Base-by-base conservation (phyloP, 1,284 basidiomycete genomes). In the Grifola frondosa region DNA sequence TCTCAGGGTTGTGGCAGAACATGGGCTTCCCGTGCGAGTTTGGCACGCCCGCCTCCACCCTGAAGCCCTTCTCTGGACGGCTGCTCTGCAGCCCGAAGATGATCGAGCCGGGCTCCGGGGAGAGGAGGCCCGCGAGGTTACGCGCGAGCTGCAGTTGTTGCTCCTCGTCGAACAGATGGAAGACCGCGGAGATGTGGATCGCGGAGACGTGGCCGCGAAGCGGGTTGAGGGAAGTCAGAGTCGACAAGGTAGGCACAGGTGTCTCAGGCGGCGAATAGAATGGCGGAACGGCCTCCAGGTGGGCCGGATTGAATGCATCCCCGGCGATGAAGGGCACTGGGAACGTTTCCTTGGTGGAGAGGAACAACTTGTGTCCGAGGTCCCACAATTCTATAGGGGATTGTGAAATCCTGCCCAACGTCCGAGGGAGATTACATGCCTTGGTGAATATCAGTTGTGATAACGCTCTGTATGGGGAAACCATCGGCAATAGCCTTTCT, bases 131-230 rank as follows among this genome's bases (percentile, higher is more conserved):
- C 1, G 65, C 69, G 24, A 75, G 50, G 3, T 52, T 60, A 10
- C 53, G 55, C 6, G 70, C 75, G 10, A 75, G 60, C 21, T 64
- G 37, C 13, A 56, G 37, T 53, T 77, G 74, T 19, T 62, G 42
- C 13, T 65, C 65, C 50, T 73, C 64, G 30, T 60, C 46, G 57
- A 77, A 77, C 9, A 77, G 62, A 49, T 77, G 75, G 55, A 77
- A 77, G 50, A 77, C 66, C 1, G 68, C 59, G 7, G 69, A 69
- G 6, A 68, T 62, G 50, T 75, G 69, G 26, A 77, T 70, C 6
- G 64, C 70, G 6, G 70, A 67, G 26, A 73, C 53, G 47, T 68
- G 64, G 6, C 70, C 68, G 29, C 65, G 67, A 3, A 77, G 63
- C 4, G 66, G 66, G 17, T 59, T 72, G 19, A 76, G 60, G 8